These are phyloP conservation scores for Trypanosoma theileri DNA, from an alignment of 208 protist genomes.

Conservation along the genomic window DNA sequence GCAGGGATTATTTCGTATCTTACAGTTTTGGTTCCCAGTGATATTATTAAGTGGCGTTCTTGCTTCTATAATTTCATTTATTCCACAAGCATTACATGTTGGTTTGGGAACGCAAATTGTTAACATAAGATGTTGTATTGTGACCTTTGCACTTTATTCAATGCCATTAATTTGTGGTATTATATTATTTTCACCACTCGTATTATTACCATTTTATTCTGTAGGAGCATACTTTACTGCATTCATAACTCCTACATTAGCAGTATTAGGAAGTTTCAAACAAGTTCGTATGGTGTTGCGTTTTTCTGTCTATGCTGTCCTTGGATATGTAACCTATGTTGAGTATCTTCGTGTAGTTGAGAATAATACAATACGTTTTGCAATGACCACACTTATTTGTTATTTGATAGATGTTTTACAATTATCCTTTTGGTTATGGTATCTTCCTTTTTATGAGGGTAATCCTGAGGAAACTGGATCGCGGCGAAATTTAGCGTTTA, in stretches of 20 bases:
- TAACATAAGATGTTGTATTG: constrained; percentile 39
- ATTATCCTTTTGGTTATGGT: constrained; percentile 51
- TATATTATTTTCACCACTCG: constrained; percentile 30
- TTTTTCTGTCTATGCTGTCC: constrained; percentile 45
- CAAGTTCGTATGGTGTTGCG: constrained; percentile 41
- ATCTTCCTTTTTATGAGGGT: constrained; percentile 61
- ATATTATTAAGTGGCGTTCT: constrained; percentile 26
- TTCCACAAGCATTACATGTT: constrained; percentile 54
- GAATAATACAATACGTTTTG: not conserved
- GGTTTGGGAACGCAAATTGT: constrained; percentile 41
- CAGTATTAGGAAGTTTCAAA: constrained; percentile 34
- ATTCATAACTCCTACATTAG: constrained; percentile 24
- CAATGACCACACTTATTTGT: constrained; percentile 5
- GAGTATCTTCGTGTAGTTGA: constrained; percentile 33
- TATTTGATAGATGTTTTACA: constrained; percentile 38
- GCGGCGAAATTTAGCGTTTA: constrained; percentile 49
- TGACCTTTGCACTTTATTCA: constrained; percentile 57
- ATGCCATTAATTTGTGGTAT: constrained; percentile 34
- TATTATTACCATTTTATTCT: constrained; percentile 44
- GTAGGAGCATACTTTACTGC: constrained; percentile 44
- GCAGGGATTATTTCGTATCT: constrained; percentile 26
- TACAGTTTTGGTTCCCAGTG: constrained; percentile 41
- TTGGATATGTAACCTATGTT: constrained; percentile 58
- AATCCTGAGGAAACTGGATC: constrained; percentile 62
- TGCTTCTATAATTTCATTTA: constrained; percentile 51